Percentiles rank a stretch among this genome's conserved stretches.
phyloP scores from a whole-genome alignment of 345 rosid genomes.

The Pseudoturritis turrita region DNA sequence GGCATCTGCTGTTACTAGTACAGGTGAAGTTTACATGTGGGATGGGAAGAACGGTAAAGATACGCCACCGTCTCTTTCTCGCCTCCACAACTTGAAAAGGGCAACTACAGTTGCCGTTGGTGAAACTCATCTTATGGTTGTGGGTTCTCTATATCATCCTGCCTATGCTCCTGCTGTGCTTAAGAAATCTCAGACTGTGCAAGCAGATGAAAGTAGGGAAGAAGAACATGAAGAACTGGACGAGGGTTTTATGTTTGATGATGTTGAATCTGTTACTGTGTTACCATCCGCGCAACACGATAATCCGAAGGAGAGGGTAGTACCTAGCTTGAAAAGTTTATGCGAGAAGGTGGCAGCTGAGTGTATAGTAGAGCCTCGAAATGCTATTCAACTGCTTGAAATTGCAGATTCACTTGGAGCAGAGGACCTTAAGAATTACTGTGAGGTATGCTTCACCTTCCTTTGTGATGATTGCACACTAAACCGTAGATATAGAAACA shows the following conservation, averaged over 20 bases:
- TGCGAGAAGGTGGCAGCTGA: slow-evolving; percentile 95
- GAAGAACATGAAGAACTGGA: slow-evolving; percentile 49
- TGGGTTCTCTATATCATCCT: slow-evolving; percentile 85
- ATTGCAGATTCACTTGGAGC: slow-evolving; percentile 96
- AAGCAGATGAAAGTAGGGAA: slow-evolving; percentile 26
- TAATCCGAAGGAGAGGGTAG: slow-evolving; percentile 30
- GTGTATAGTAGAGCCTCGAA: slow-evolving; percentile 84
- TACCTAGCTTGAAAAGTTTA: slow-evolving; percentile 76
- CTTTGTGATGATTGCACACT: background rate
- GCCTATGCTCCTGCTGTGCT: slow-evolving; percentile 39
- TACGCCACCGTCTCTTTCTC: slow-evolving; percentile 54
- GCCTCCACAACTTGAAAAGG: slow-evolving; percentile 77
- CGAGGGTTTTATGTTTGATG: slow-evolving; percentile 60
- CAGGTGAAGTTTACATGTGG: slow-evolving; percentile 95
- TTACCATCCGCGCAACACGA: slow-evolving; percentile 25
- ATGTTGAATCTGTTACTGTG: slow-evolving; percentile 36
- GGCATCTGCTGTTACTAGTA: slow-evolving; percentile 74
- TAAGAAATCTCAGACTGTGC: slow-evolving; percentile 29
- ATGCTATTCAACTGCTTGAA: slow-evolving; percentile 82
- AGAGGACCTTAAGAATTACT: slow-evolving; percentile 70
- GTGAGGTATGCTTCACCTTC: slow-evolving; percentile 58
- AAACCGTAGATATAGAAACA: background rate
- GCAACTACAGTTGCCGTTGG: slow-evolving; percentile 90
- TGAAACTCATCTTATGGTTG: slow-evolving; percentile 85
- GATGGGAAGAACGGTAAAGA: slow-evolving; percentile 70